Percentiles rank a stretch among this genome's conserved stretches.
Evolutionary conservation across 192 early-diverging fungal species (phyloP).

Genomic region (Umbelopsis isabellina): DNA sequence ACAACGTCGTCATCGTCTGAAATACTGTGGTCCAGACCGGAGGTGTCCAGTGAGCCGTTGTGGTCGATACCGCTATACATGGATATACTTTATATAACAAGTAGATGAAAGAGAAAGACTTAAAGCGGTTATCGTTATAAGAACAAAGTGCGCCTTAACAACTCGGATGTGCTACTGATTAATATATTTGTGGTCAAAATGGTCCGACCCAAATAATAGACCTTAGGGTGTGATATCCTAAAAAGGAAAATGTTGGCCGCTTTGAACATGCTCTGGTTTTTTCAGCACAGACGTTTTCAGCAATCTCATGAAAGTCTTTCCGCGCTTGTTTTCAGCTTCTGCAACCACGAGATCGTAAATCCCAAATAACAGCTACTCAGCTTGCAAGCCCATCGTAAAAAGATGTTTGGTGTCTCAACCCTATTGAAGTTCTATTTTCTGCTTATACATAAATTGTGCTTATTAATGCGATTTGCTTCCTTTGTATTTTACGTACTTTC

Average conservation of each 20-base stretch:
- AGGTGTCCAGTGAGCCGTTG: background rate
- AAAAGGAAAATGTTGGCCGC: constrained; percentile 1
- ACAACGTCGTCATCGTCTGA: constrained; percentile 17
- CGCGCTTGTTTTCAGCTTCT: background rate
- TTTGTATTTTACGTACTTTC: background rate
- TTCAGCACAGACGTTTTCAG: background rate
- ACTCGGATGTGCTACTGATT: background rate
- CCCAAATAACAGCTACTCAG: too few relatives aligned
- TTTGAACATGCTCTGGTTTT: background rate
- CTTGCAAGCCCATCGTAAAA: too few relatives aligned
- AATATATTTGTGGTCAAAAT: background rate
- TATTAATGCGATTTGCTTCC: background rate
- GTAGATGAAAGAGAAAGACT: background rate
- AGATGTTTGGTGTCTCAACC: too few relatives aligned
- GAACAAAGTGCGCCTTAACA: background rate
- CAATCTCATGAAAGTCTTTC: background rate
- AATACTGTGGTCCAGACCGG: background rate
- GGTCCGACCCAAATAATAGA: background rate
- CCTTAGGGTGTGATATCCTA: background rate
- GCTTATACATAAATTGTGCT: background rate
- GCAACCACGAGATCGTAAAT: background rate
- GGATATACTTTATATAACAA: background rate
- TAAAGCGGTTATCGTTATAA: background rate
- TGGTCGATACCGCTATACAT: background rate
- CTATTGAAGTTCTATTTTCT: too few relatives aligned